Conservation (phyloP, 148 eudicot genomes). For the Rhododendron henanense region DNA sequence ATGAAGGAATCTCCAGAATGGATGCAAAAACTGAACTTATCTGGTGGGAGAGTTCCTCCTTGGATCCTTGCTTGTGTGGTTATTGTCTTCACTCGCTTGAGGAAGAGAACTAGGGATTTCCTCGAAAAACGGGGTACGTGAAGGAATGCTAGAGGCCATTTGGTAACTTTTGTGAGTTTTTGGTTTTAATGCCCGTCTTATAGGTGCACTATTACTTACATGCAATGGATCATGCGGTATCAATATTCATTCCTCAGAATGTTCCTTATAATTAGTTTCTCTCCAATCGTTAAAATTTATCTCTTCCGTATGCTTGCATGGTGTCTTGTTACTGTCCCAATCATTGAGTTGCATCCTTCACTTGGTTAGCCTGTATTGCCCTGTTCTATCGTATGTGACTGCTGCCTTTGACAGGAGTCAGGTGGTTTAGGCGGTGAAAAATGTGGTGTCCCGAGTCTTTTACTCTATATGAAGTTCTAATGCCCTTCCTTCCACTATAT, state of each 20-base stretch:
- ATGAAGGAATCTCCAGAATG: conserved; percentile 59
- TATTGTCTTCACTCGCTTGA: conserved; percentile 81
- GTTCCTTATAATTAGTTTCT: neutral
- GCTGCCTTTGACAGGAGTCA: neutral
- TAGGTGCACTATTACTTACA: neutral
- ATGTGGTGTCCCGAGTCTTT: neutral
- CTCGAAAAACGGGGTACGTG: conserved; percentile 40
- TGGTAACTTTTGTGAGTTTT: neutral
- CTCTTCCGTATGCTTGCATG: neutral
- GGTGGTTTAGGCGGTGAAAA: neutral
- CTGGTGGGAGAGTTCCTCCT: conserved; percentile 65
- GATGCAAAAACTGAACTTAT: conserved; percentile 58
- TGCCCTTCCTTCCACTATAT: neutral
- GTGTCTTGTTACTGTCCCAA: neutral
- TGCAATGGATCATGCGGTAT: neutral
- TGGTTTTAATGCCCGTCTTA: neutral
- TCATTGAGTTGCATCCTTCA: neutral
- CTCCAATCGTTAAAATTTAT: neutral
- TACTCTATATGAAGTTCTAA: neutral
- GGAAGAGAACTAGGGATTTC: conserved; percentile 75
- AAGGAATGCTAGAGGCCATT: neutral
- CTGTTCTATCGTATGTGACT: neutral
- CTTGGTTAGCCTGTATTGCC: neutral
- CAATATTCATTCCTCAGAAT: neutral
- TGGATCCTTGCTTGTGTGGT: conserved; percentile 86